These are phyloP conservation scores for Coemansia sp. DNA, from an alignment of 192 early-diverging fungal species.

Conservation along the genomic window DNA sequence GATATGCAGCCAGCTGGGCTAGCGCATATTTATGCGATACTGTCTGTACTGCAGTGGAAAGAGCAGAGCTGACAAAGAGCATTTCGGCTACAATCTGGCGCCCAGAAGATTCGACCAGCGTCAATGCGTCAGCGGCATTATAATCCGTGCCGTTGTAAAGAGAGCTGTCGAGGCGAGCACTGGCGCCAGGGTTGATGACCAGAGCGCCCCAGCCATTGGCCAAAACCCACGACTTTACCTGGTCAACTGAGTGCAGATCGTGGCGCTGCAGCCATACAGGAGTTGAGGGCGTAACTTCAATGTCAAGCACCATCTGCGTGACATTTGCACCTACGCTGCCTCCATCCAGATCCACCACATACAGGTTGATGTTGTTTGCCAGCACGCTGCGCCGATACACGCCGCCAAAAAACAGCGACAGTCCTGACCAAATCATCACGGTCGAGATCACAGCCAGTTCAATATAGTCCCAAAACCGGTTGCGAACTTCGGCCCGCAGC, in stretches of 20 bases:
- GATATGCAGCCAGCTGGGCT: constrained; percentile 14
- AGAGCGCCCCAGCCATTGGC: constrained; percentile 20
- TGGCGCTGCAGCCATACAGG: constrained; percentile 22
- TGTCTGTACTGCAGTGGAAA: constrained; percentile 9
- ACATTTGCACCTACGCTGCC: constrained; percentile 34
- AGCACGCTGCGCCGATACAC: constrained; percentile 29
- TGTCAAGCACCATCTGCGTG: constrained; percentile 28
- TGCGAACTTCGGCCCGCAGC: constrained; percentile 21
- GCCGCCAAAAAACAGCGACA: constrained; percentile 41
- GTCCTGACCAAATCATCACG: constrained; percentile 38
- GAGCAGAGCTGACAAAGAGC: constrained; percentile 20
- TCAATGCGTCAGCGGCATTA: constrained; percentile 24
- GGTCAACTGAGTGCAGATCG: constrained; percentile 10
- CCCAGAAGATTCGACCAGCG: constrained; percentile 25
- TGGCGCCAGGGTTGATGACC: constrained; percentile 38
- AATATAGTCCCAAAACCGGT: constrained; percentile 21
- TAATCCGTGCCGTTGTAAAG: constrained; percentile 23
- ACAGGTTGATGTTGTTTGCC: constrained; percentile 33
- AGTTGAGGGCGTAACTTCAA: constrained; percentile 6
- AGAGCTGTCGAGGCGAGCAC: constrained; percentile 16
- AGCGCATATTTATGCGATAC: constrained; percentile 22
- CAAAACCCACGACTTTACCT: constrained; percentile 18
- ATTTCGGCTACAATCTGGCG: constrained; percentile 28
- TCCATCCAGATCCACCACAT: constrained; percentile 45
- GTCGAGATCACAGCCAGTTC: constrained; percentile 19